Evolutionary conservation across 352 stramenopile genomes (phyloP), one percentile per base, ranked within the genome.

Genomic region (Aphanomyces cochlioides): DNA sequence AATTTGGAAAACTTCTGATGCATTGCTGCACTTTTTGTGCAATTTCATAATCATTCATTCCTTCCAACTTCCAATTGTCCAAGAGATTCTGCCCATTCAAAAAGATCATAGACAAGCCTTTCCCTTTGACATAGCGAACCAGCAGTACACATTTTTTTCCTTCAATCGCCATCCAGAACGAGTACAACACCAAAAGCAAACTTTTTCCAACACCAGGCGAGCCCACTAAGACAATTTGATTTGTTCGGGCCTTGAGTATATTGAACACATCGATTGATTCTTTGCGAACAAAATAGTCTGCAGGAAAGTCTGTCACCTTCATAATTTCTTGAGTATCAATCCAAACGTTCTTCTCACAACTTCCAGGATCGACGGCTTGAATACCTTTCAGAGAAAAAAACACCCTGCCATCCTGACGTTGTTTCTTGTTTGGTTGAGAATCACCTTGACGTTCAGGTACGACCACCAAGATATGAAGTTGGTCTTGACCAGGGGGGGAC

Each of bases 301-400:
- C 1, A 3, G 43, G 43, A 50, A 50, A 50, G 43, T 50, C 43
- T 12, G 43, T 50, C 10, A 50, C 43, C 10, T n/a, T 12, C 1
- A 1, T n/a, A 50, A 50, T 50, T 50, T 50, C 43, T 50, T 50
- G 43, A 50, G 43, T 50, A 50, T 50, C 17, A n/a, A 50, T 50
- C 43, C 43, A 50, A 12, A n/a, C 2, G 43, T 50, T 50, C 17
- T 0, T 1, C 43, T 50, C 1, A 12, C 2, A 50, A 12, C 10
- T 12, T n/a, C 1, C 43, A 50, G 17, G 43, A n/a, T 50, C 17
- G 43, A n/a, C 10, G 43, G 17, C 10, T n/a, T 50, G 10, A n/a
- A 50, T n/a, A 50, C 17, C 43, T 50, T 50, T 2, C 17, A 50
- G 17, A n/a, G 43, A 50, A 50, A 50, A 0, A 50, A 28, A 28